Percentiles rank a stretch among this genome's conserved stretches.
Evolutionary conservation across 1,284 basidiomycete genomes (phyloP).

Genomic region (Marasmius sp.): DNA sequence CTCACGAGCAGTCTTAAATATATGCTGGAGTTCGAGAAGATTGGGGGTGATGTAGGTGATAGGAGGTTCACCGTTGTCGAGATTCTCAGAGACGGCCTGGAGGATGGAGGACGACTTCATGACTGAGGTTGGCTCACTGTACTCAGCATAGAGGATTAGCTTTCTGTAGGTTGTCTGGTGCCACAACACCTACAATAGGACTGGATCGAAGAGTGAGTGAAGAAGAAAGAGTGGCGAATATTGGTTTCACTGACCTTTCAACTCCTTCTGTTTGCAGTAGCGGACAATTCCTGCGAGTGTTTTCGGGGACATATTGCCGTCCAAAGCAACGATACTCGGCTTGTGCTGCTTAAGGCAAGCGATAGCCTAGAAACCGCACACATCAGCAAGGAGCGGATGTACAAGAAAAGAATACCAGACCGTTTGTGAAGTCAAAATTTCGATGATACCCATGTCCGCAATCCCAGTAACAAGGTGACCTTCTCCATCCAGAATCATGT

Average conservation of each 20-base stretch:
- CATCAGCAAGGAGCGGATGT: slow-evolving; percentile 10
- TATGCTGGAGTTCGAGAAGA: slow-evolving; percentile 67
- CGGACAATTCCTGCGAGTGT: slow-evolving; percentile 54
- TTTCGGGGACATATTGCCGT: slow-evolving; percentile 73
- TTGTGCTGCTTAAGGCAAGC: slow-evolving; percentile 37
- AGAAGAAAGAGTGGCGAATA: slow-evolving; percentile 1
- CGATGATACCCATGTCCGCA: slow-evolving; percentile 86
- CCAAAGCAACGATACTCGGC: slow-evolving; percentile 73
- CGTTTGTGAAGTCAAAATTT: slow-evolving; percentile 44
- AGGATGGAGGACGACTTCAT: slow-evolving; percentile 75
- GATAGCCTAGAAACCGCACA: slow-evolving; percentile 36
- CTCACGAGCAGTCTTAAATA: slow-evolving; percentile 56
- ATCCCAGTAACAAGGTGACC: slow-evolving; percentile 84
- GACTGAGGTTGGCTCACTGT: slow-evolving; percentile 87
- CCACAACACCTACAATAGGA: slow-evolving; percentile 53
- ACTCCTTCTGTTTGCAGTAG: slow-evolving; percentile 43
- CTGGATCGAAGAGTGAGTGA: slow-evolving; percentile 30
- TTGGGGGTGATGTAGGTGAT: slow-evolving; percentile 81
- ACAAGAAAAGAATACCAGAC: slow-evolving; percentile 35
- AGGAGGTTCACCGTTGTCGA: slow-evolving; percentile 32
- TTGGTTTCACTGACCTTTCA: slow-evolving; percentile 47
- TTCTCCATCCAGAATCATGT: slow-evolving; percentile 72
- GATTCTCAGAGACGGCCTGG: slow-evolving; percentile 26
- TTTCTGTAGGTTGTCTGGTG: too few relatives aligned
- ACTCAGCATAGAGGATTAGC: not conserved